phyloP scores from a whole-genome alignment of 192 early-diverging fungal species.

The Rhizophagus clarus region DNA sequence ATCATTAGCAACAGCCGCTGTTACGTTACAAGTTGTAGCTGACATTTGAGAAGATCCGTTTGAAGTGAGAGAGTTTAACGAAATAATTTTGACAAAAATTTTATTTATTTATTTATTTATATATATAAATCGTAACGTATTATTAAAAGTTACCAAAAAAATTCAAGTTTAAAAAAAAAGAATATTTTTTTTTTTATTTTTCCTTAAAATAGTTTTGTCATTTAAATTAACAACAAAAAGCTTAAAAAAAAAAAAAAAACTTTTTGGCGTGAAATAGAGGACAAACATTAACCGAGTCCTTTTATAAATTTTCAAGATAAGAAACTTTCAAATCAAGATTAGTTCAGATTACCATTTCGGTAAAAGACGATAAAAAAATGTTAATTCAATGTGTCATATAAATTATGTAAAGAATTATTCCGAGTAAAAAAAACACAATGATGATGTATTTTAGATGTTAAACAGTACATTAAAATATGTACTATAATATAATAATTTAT shows the following conservation, averaged over 20 bases:
- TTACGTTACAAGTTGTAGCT: neutral
- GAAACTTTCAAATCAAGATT: neutral
- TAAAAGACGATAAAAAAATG: neutral
- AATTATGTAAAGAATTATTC: neutral
- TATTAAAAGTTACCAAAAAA: too few relatives aligned
- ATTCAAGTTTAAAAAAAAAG: neutral
- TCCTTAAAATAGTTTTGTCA: neutral
- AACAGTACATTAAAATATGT: too few relatives aligned
- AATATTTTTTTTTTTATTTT: neutral
- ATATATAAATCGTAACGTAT: too few relatives aligned
- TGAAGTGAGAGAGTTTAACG: too few relatives aligned
- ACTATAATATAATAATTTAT: too few relatives aligned
- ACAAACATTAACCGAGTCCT: neutral
- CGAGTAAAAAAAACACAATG: neutral
- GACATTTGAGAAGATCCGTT: neutral
- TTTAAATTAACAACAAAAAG: neutral
- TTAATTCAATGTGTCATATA: neutral
- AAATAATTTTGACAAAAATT: too few relatives aligned
- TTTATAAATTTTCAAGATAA: neutral
- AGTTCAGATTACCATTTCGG: neutral
- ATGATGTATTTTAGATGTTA: neutral
- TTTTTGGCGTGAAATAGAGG: neutral
- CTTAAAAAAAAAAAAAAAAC: neutral
- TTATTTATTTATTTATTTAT: too few relatives aligned
- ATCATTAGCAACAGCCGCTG: neutral